Evolutionary conservation across 148 eudicot species (phyloP).

Genomic region (Arbutus unedo): DNA sequence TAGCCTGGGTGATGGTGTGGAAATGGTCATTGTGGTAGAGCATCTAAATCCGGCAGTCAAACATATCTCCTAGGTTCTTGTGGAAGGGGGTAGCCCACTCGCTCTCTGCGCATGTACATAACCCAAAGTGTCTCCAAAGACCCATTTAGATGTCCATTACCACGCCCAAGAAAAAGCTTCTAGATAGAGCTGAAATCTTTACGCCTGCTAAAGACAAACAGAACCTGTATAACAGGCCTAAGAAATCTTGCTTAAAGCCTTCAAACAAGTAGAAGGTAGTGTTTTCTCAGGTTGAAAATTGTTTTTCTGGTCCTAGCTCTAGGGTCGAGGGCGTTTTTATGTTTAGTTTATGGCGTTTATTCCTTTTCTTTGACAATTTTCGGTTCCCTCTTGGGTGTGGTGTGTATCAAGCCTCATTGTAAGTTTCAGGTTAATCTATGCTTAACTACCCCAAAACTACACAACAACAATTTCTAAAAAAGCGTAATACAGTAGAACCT

Average conservation of each 20-base stretch:
- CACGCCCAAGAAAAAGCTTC: neutral
- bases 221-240: neutral
- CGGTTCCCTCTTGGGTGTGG: neutral
- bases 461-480: neutral
- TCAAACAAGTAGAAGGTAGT: neutral
- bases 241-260: neutral
- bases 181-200: neutral
- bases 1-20: neutral
- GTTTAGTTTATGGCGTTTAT: neutral
- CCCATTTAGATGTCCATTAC: neutral
- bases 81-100: neutral
- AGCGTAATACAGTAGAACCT: conserved; percentile 24
- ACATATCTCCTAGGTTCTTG: neutral
- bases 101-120: neutral
- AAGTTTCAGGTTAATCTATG: too few species aligned
- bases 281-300: neutral
- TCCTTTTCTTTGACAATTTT: neutral
- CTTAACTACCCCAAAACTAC: neutral
- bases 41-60: neutral
- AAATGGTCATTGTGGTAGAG: neutral
- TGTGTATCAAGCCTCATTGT: neutral
- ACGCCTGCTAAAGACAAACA: neutral
- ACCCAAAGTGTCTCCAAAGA: neutral
- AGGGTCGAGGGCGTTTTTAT: neutral
- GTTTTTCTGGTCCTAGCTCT: neutral